A percentile compares a stretch with the other conserved stretches of the same genome.
phyloP scores from a whole-genome alignment of 768 basidiomycete species.

The Russula sp. region DNA sequence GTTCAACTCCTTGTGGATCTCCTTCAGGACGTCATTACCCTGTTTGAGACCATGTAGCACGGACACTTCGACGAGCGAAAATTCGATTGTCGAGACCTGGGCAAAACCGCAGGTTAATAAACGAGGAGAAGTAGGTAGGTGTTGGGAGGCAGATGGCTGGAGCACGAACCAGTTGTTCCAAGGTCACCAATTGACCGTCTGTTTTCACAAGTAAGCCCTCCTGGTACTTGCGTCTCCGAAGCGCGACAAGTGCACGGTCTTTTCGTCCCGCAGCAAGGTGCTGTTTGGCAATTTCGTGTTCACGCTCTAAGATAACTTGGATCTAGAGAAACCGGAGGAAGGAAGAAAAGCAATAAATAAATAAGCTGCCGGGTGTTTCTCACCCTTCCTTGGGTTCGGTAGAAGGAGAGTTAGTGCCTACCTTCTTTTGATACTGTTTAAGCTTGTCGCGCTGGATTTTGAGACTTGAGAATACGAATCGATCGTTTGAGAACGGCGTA shows the following conservation, averaged over 20 bases:
- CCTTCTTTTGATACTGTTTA: constrained; percentile 93
- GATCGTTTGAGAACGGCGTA: constrained; percentile 29
- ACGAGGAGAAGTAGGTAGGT: neutral
- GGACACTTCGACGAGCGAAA: constrained; percentile 89
- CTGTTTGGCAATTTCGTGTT: constrained; percentile 83
- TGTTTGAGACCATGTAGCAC: constrained; percentile 90
- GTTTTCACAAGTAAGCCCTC: constrained; percentile 84
- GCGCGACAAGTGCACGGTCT: constrained; percentile 80
- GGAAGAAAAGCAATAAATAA: constrained; percentile 1
- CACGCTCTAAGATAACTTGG: constrained; percentile 79
- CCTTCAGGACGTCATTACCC: constrained; percentile 89
- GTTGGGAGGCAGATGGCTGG: neutral
- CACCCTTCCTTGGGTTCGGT: neutral
- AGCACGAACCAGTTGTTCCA: constrained; percentile 78
- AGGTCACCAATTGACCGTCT: constrained; percentile 80
- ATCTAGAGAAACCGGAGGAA: constrained; percentile 50
- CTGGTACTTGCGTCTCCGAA: constrained; percentile 92
- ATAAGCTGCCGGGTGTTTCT: neutral
- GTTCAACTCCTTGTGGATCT: constrained; percentile 93
- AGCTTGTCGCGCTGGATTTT: constrained; percentile 96
- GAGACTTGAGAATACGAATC: constrained; percentile 51
- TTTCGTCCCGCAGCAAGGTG: constrained; percentile 81
- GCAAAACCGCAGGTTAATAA: neutral
- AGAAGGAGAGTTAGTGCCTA: constrained; percentile 36
- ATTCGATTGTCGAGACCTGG: constrained; percentile 95